These are phyloP conservation scores for Trametes cubensis DNA, from an alignment of 768 basidiomycete species.

Conservation along the genomic window DNA sequence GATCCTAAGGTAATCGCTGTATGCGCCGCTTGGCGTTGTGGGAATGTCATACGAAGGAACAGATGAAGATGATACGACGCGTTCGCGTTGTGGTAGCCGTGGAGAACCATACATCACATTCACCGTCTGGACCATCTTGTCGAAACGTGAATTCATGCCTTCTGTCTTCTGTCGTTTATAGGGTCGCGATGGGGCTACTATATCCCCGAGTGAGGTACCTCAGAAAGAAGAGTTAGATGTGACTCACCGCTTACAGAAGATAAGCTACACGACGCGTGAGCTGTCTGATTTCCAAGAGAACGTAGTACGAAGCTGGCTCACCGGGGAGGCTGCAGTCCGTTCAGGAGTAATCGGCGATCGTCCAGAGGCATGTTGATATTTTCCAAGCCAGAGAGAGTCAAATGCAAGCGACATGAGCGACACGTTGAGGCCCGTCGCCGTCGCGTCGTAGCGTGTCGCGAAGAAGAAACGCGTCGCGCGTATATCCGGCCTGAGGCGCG, in stretches of 20 bases:
- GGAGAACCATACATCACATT: constrained; percentile 37
- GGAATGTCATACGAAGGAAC: constrained; percentile 44
- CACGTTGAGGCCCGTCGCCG: neutral
- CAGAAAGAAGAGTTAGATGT: neutral
- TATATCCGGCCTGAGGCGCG: no score
- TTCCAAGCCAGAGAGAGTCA: neutral
- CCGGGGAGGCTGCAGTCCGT: constrained; percentile 14
- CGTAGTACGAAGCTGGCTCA: neutral
- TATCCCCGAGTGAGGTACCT: neutral
- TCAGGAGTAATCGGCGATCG: constrained; percentile 8
- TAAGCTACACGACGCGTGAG: neutral
- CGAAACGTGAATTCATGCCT: constrained; percentile 61
- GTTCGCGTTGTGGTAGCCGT: constrained; percentile 31
- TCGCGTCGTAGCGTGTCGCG: neutral
- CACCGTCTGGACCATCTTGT: constrained; percentile 68
- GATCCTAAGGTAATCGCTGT: constrained; percentile 37
- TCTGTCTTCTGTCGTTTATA: constrained; percentile 53
- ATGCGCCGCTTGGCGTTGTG: constrained; percentile 46
- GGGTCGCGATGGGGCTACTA: constrained; percentile 5
- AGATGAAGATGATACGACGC: constrained; percentile 45
- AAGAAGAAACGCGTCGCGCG: no score
- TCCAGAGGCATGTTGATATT: neutral
- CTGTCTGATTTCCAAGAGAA: neutral
- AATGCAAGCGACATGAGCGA: neutral
- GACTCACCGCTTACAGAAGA: neutral